Evolutionary conservation across 2,329 filamentous ascomycete genomes (phyloP).

Genomic region (Colletotrichum sublineola): DNA sequence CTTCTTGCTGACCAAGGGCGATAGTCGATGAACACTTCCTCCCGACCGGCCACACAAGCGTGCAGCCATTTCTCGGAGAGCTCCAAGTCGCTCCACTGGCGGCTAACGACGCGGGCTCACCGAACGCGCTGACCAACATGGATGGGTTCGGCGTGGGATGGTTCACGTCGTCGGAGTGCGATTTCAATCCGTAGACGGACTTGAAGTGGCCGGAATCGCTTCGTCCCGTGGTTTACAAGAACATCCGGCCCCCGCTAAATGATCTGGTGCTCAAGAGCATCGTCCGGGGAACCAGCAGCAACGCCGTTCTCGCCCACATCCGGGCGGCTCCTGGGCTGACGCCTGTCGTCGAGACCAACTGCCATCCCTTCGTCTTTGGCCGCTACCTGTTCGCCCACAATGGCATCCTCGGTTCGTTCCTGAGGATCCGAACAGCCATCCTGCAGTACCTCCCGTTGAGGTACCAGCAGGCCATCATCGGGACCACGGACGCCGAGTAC

Average conservation of each 20-base stretch:
- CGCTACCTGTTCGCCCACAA: constrained; percentile 37
- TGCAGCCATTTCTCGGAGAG: constrained; percentile 13
- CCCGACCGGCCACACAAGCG: constrained; percentile 12
- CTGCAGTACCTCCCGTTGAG: constrained; percentile 35
- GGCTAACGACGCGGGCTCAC: constrained; percentile 29
- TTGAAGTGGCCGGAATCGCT: constrained; percentile 8
- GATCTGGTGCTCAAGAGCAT: constrained; percentile 35
- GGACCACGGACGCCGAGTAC: constrained; percentile 36
- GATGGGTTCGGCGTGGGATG: constrained; percentile 35
- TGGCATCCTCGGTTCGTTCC: constrained; percentile 32
- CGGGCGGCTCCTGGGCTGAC: constrained; percentile 30
- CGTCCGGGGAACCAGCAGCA: constrained; percentile 31
- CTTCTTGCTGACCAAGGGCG: neutral
- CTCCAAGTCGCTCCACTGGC: constrained; percentile 18
- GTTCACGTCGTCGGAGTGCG: constrained; percentile 24
- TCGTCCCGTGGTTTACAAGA: constrained; percentile 36
- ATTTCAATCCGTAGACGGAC: constrained; percentile 4
- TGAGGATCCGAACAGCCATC: constrained; percentile 13
- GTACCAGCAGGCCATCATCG: constrained; percentile 30
- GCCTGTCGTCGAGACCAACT: constrained; percentile 35
- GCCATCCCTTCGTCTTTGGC: constrained; percentile 35
- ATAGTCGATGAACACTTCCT: constrained; percentile 35
- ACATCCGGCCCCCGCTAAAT: constrained; percentile 31
- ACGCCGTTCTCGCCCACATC: constrained; percentile 29
- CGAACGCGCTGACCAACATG: constrained; percentile 35